Evolutionary conservation across 495 filamentous ascomycete genomes (phyloP), one percentile per base, ranked within the genome.

Genomic region (Cercophora newfieldiana): DNA sequence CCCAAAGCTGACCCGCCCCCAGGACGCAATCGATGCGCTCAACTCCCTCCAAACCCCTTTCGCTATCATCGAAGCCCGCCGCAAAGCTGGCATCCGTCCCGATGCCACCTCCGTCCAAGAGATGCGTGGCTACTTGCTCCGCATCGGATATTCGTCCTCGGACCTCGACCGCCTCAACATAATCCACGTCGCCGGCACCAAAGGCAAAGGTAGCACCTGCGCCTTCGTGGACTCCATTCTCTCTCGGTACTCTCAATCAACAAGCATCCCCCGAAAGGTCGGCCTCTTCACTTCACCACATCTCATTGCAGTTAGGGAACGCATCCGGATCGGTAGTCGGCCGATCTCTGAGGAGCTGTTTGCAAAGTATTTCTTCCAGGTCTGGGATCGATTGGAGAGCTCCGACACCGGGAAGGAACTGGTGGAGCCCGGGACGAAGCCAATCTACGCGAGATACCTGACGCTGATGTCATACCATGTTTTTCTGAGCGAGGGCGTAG

Each of bases 201-300:
- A 97, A 80, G 94, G 94, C 64, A 97, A 97, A 79, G 94, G 94
- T 44, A 89, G 87, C 61, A 91, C 89, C 16, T 90, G 88, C 69
- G 87, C 90, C 50, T 91, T 91, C 67, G 81, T 83, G 63, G 81
- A 82, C 59, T 87, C 83, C 5, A 84, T 89, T 56, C 78, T 84
- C 71, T 59, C 78, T 61, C 68, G 77, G 59, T 75, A 80, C 71
- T 70, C 77, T 60, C 66, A 68, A 28, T 44, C 75, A 26, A 64
- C 74, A 70, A 56, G 71, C 65, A 14, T 74, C 44, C 72, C 82
- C 64, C 47, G 68, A 1, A 91, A 89, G 67, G 79, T 95, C 56
- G 94, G 94, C 0, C 86, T 97, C 29, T 96, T 93, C 73, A 96
- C 91, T 3, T 96, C 92, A 2, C 94, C 94, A 0, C 93, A 97